Evolutionary conservation across 306 rosid species (phyloP), one percentile per base, ranked within the genome.

Genomic region (Ziziphus jujuba): DNA sequence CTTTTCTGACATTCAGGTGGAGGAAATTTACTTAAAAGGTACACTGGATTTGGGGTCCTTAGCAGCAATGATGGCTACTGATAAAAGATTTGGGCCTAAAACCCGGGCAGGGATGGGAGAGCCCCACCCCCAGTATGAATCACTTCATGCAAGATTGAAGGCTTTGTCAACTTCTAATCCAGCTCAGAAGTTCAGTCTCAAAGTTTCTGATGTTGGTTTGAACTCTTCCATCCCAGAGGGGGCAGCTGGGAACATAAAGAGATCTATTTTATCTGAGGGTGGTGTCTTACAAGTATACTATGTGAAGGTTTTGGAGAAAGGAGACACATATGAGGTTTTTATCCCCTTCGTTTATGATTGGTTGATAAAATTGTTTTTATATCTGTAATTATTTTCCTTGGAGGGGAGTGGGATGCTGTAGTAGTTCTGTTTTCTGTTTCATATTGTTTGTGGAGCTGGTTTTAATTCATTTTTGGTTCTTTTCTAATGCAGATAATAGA

Each of bases 281-380:
- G 99, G 99, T 70, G 87, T 88, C 40, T 80, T 90, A 75, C 99
- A 95, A 75, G 81, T 89, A 80, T 88, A 90, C 75, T 88, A 88
- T 74, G 99, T 95, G 66, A 95, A 95, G 87, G 99, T 95, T 85
- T 82, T 91, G 84, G 99, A 95, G 85, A 95, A 95, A 80, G 97
- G 99, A 68, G 99, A 95, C 79, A 80, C 99, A 49, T 95, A 95
- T 48, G 99, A 95, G 99, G 99, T 95, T 80, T 75, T 67, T 40
- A 44, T 34, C 23, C 43, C 50, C 54, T 61, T 63, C 44, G 11
- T 56, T 54, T 69, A 9, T 33, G 56, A 22, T 45, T 50, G 11
- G 16, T 49, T 60, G 31, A 12, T 14, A 4, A 22, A 9, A 13
- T 5, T 7, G 4, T 51, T 34, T n/a, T 63, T 67, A 22, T 64